Conservation (phyloP, 2,329 filamentous ascomycete genomes). For the Pyrenophora teres region DNA sequence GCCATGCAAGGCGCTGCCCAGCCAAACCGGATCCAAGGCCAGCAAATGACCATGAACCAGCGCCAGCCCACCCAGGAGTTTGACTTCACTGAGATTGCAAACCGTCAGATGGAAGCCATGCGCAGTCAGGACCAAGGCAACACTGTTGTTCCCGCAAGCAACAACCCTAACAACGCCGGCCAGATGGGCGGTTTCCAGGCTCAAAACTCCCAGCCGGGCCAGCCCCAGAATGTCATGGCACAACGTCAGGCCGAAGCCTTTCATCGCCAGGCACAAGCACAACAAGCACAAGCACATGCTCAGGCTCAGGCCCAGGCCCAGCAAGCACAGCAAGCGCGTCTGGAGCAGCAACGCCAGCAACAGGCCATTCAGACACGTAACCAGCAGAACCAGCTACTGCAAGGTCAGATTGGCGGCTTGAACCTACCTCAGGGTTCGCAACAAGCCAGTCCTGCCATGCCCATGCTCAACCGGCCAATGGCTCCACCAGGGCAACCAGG, state of each 20-base stretch:
- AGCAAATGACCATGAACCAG: slow-evolving; percentile 35
- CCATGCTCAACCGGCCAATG: slow-evolving; percentile 55
- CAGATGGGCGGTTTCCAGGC: slow-evolving; percentile 45
- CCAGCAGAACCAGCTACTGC: slow-evolving; percentile 38
- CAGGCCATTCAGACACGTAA: slow-evolving; percentile 43
- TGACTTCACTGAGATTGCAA: slow-evolving; percentile 61
- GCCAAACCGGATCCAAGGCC: slow-evolving; percentile 34
- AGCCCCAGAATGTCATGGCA: slow-evolving; percentile 35
- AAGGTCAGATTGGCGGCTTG: slow-evolving; percentile 48
- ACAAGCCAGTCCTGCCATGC: slow-evolving; percentile 52
- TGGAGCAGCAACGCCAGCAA: slow-evolving; percentile 42
- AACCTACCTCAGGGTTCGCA: slow-evolving; percentile 49
- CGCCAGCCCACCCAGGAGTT: slow-evolving; percentile 42
- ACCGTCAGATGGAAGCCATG: slow-evolving; percentile 65
- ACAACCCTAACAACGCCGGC: slow-evolving; percentile 52
- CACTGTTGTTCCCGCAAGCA: slow-evolving; percentile 67
- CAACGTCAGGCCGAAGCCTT: slow-evolving; percentile 33
- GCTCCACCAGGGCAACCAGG: slow-evolving; percentile 51
- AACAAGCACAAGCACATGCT: slow-evolving; percentile 25
- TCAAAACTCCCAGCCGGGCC: slow-evolving; percentile 33
- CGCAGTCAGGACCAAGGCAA: slow-evolving; percentile 65
- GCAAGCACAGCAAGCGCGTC: slow-evolving; percentile 30
- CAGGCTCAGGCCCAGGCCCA: slow-evolving; percentile 50
- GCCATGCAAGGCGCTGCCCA: slow-evolving; percentile 43
- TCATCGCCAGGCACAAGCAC: slow-evolving; percentile 17